Percentiles rank a stretch among this genome's conserved stretches.
Conservation (phyloP, 2,329 filamentous ascomycete genomes). For the Fusarium globosum region DNA sequence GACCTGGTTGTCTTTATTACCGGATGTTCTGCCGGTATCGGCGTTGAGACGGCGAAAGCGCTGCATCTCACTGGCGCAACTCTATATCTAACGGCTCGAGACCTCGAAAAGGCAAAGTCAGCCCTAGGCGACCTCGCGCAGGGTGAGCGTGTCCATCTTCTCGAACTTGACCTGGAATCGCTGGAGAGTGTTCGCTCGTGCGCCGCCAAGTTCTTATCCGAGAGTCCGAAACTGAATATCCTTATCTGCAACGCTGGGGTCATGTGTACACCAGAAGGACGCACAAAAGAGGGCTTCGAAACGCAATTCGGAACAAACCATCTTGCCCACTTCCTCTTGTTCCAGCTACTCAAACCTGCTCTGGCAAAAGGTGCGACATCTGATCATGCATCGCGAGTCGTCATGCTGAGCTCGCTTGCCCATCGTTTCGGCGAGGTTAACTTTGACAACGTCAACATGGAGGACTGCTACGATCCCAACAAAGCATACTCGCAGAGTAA, state of each 20-base stretch:
- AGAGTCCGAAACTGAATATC: neutral
- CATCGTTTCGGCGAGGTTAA: constrained; percentile 6
- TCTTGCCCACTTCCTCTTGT: neutral
- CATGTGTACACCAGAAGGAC: constrained; percentile 2
- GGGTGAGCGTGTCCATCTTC: neutral
- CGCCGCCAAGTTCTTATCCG: neutral
- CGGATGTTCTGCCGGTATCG: neutral
- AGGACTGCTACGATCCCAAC: constrained; percentile 5
- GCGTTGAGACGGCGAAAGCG: neutral
- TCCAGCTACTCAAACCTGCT: neutral
- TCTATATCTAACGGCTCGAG: neutral
- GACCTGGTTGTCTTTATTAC: neutral
- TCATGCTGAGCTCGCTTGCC: neutral
- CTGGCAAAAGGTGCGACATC: neutral
- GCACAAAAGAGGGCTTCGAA: neutral
- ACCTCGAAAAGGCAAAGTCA: neutral
- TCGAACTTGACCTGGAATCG: neutral
- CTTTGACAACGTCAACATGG: constrained; percentile 4
- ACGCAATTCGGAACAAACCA: constrained; percentile 13
- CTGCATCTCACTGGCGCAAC: neutral
- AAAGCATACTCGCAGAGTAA: neutral
- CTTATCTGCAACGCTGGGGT: constrained; percentile 15
- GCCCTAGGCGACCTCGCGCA: neutral
- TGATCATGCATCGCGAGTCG: neutral
- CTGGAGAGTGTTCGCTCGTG: neutral